Evolutionary conservation across 768 basidiomycete genomes (phyloP), one percentile per base, ranked within the genome.

Genomic region (Tubosaeta sp.): DNA sequence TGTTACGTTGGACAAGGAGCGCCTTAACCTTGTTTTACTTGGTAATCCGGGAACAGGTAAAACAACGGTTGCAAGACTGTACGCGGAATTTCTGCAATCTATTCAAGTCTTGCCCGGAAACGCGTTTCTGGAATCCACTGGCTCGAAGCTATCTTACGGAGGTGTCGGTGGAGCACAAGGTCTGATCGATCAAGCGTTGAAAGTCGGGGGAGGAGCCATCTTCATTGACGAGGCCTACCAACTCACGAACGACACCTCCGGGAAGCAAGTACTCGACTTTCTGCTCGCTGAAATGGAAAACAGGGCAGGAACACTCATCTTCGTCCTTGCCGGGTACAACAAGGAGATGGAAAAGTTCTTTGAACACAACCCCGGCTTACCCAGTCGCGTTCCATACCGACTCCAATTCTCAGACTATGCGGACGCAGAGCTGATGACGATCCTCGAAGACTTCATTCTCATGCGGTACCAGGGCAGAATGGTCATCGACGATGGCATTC

Each of bases 161-260:
- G 85, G 84, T 2, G 79, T 87, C 0, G 54, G 63, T 25, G 80
- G 74, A 2, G 71, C 73, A 1, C 76, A 83, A 63, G 79, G 79
- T 49, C 59, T 75, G n/a, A 59, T 88, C 13, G 78, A 83, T 22
- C 65, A 69, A 0, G 70, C 82, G 1, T 39, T 80, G 14, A 74
- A 74, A 4, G 76, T 66, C 0, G 86, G 85, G 0, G 86, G 86
- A 34, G 86, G 86, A 0, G 72, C 77, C 11, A 75, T 88, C 44
- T 88, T 88, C 65, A 71, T 88, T 37, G 86, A 88, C 59, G 87
- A 88, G 59, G 85, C 86, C 1, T 88, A 88, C 55, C 87, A 86
- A 48, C 75, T 88, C 10, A 76, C 79, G 1, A 72, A 79, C 57
- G 82, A 77, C 51, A 63, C 64, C 17, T 70, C 72, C 37, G 86